A percentile compares a stretch with the other conserved stretches of the same genome.
phyloP scores from a whole-genome alignment of 2,329 filamentous ascomycete species.

The Lizonia empirigonia region DNA sequence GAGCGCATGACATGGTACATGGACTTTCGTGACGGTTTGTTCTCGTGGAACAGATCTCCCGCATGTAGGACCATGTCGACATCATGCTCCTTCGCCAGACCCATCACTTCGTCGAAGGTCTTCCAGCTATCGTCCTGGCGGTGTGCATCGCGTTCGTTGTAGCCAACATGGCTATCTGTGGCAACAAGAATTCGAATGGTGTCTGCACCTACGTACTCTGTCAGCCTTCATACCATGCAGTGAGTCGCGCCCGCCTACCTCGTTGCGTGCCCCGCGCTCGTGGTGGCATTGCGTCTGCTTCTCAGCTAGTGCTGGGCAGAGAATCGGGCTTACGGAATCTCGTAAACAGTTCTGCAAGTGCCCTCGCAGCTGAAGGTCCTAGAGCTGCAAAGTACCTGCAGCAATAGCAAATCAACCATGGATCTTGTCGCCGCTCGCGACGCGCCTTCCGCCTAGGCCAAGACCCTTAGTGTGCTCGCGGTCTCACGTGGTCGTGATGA shows the following conservation, averaged over 20 bases:
- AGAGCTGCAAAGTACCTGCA: background rate
- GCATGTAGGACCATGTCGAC: conserved; percentile 97
- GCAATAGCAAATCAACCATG: background rate
- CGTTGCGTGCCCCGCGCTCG: conserved; percentile 34
- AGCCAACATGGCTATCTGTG: conserved; percentile 98
- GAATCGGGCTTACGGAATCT: background rate
- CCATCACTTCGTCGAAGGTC: conserved; percentile 95
- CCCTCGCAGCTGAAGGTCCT: background rate
- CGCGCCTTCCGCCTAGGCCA: conserved; percentile 41
- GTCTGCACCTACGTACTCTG: conserved; percentile 62
- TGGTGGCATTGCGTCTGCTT: conserved; percentile 30
- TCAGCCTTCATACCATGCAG: conserved; percentile 13
- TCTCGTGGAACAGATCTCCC: conserved; percentile 96
- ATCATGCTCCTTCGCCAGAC: conserved; percentile 81
- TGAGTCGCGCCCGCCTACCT: conserved; percentile 30
- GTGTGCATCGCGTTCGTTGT: conserved; percentile 88
- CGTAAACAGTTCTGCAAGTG: background rate
- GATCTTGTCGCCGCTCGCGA: conserved; percentile 21
- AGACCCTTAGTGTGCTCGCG: conserved; percentile 29
- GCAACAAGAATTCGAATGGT: conserved; percentile 93
- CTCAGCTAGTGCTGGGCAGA: background rate
- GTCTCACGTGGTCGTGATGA: conserved; percentile 35
- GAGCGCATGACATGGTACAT: conserved; percentile 98
- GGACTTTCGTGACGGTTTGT: conserved; percentile 92
- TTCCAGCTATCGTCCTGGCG: conserved; percentile 98